Evolutionary conservation across 352 stramenopile genomes (phyloP).

Genomic region (Phytophthora citrophthora): DNA sequence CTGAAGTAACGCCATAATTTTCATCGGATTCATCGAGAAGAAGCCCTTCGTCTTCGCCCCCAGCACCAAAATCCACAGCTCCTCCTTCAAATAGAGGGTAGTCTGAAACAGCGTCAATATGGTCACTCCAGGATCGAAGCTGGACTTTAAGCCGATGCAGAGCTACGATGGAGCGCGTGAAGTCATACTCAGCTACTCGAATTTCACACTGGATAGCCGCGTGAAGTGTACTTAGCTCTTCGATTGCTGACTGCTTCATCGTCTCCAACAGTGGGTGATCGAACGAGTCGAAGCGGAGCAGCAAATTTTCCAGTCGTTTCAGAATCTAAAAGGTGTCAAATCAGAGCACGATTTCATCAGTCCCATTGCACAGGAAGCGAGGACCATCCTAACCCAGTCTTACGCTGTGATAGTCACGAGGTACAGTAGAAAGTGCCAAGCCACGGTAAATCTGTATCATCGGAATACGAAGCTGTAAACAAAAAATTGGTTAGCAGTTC

Average conservation of each 20-base stretch:
- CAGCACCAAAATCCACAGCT: conserved; percentile 50
- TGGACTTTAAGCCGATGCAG: conserved; percentile 75
- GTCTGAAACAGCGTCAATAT: conserved; percentile 81
- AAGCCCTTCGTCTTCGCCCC: conserved; percentile 32
- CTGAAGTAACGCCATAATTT: conserved; percentile 59
- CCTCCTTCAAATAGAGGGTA: conserved; percentile 78
- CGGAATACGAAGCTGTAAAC: conserved; percentile 61
- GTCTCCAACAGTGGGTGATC: conserved; percentile 74
- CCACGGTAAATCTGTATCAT: conserved; percentile 80
- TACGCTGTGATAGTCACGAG: conserved; percentile 67
- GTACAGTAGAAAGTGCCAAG: conserved; percentile 51
- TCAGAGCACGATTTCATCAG: conserved; percentile 5
- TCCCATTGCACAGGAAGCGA: not conserved
- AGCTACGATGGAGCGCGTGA: conserved; percentile 76
- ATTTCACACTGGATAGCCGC: conserved; percentile 74
- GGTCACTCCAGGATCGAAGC: conserved; percentile 74
- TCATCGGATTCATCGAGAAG: conserved; percentile 51
- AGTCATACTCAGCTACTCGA: conserved; percentile 75
- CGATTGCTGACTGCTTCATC: conserved; percentile 73
- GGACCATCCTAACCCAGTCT: not conserved
- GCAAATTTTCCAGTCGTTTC: conserved; percentile 60
- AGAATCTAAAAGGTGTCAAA: conserved; percentile 25
- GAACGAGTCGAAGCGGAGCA: conserved; percentile 64
- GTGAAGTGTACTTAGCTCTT: conserved; percentile 73
- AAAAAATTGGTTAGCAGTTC: not conserved